A percentile compares a stretch with the other conserved stretches of the same genome.
These are phyloP conservation scores for Ceriops zippeliana DNA, from an alignment of 345 rosid genomes.

Conservation along the genomic window DNA sequence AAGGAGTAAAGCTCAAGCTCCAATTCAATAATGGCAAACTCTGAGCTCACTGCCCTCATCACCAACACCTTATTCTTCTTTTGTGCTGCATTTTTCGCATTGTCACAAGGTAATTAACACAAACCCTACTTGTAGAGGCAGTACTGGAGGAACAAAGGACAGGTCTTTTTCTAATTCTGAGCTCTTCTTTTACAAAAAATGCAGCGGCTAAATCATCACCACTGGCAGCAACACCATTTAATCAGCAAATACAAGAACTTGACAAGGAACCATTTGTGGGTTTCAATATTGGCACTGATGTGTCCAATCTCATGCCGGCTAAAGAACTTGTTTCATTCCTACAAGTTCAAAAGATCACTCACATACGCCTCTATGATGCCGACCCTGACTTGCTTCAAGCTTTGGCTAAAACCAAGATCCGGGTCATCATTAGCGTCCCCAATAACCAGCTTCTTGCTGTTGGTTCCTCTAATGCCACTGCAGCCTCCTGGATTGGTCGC, in stretches of 20 bases:
- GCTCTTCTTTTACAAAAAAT: neutral
- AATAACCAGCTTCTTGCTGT: constrained; percentile 93
- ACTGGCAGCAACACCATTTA: constrained; percentile 13
- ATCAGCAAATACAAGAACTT: constrained; percentile 36
- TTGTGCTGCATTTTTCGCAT: constrained; percentile 24
- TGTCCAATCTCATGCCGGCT: constrained; percentile 49
- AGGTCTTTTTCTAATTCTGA: neutral
- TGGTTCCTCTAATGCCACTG: constrained; percentile 82
- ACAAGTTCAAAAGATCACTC: constrained; percentile 66
- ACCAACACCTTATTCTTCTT: constrained; percentile 10
- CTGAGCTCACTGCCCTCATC: constrained; percentile 34
- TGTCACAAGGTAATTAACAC: constrained; percentile 21
- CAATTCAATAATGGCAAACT: constrained; percentile 55
- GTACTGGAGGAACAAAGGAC: neutral
- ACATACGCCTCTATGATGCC: constrained; percentile 77
- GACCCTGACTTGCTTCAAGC: constrained; percentile 73
- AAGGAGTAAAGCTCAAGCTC: constrained; percentile 36
- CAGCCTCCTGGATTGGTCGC: constrained; percentile 80
- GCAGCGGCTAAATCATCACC: constrained; percentile 30
- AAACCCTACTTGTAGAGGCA: constrained; percentile 1
- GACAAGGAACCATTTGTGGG: constrained; percentile 79
- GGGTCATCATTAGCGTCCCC: constrained; percentile 81
- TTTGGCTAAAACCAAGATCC: constrained; percentile 80
- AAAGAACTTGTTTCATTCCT: constrained; percentile 57
- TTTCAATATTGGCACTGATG: constrained; percentile 78